These are phyloP conservation scores for Pseudotsuga menziesii DNA, from an alignment of 75 land plant genomes.

Conservation along the genomic window DNA sequence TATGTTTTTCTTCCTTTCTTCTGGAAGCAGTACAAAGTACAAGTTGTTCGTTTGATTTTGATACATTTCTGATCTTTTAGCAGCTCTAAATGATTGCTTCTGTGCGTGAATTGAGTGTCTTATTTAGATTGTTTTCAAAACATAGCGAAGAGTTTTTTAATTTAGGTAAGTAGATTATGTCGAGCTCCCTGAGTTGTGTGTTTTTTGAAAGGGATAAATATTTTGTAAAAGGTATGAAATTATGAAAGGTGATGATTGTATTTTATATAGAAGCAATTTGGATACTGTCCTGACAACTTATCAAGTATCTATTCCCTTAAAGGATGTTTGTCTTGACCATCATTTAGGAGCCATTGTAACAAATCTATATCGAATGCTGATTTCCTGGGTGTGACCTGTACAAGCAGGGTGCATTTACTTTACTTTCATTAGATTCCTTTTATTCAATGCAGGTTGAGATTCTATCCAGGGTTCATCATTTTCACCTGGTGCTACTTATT, in stretches of 20 bases:
- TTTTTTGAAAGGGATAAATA: neutral
- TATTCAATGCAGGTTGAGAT: slow-evolving; percentile 64
- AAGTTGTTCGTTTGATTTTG: too few species aligned
- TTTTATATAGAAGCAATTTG: neutral
- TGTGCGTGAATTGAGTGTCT: neutral
- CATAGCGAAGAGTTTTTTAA: neutral
- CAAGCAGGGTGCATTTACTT: neutral
- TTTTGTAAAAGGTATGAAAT: neutral
- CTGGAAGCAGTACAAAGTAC: too few species aligned
- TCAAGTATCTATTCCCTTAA: neutral
- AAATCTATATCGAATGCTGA: neutral
- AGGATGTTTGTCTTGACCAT: neutral
- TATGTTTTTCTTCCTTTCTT: too few species aligned
- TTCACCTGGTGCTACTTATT: slow-evolving; percentile 83
- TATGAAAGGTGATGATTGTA: neutral
- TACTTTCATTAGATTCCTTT: neutral
- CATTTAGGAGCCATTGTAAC: neutral
- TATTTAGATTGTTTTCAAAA: neutral
- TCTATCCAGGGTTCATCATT: slow-evolving; percentile 84
- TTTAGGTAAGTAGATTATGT: neutral
- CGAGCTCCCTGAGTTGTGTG: neutral
- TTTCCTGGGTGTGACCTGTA: neutral
- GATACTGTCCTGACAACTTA: neutral
- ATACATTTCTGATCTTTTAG: too few species aligned
- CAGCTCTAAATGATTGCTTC: neutral